phyloP scores from a whole-genome alignment of 495 filamentous ascomycete species.

The Schizothecium vesticola region DNA sequence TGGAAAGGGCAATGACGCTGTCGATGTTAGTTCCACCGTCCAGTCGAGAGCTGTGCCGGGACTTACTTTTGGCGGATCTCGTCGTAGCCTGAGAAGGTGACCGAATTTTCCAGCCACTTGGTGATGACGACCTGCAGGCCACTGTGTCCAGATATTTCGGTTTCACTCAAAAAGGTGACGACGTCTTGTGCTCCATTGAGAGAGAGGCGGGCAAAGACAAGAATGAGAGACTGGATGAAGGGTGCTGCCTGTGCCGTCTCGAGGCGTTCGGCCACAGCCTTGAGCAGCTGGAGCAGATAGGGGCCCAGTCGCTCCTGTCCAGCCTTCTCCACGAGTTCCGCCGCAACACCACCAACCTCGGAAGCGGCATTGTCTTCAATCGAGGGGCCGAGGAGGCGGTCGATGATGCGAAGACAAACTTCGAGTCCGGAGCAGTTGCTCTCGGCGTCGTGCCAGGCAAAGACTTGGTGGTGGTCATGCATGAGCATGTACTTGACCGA shows the following conservation, averaged over 20 bases:
- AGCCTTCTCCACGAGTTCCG: conserved; percentile 90
- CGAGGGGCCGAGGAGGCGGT: conserved; percentile 75
- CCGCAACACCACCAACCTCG: conserved; percentile 90
- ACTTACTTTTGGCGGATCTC: conserved; percentile 90
- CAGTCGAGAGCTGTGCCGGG: not conserved
- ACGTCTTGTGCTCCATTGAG: conserved; percentile 82
- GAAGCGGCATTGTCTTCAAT: conserved; percentile 89
- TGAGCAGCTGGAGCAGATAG: conserved; percentile 81
- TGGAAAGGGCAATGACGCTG: conserved; percentile 84
- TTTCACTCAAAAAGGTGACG: conserved; percentile 80
- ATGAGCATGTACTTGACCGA: conserved; percentile 80
- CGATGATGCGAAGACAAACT: conserved; percentile 83
- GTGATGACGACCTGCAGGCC: conserved; percentile 81
- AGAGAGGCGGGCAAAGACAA: conserved; percentile 89
- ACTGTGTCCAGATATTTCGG: conserved; percentile 66
- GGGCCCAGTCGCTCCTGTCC: conserved; percentile 84
- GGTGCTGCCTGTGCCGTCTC: conserved; percentile 71
- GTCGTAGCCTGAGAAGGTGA: conserved; percentile 93
- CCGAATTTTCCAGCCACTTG: conserved; percentile 95
- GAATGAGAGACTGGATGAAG: conserved; percentile 84
- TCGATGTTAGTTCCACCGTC: conserved; percentile 30
- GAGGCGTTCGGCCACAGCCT: conserved; percentile 82
- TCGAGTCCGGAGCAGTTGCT: conserved; percentile 78
- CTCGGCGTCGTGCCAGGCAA: conserved; percentile 66
- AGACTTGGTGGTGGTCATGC: conserved; percentile 82